These are phyloP conservation scores for Tylopilus plumbeoviolaceoides DNA, from an alignment of 768 basidiomycete genomes.

Conservation along the genomic window DNA sequence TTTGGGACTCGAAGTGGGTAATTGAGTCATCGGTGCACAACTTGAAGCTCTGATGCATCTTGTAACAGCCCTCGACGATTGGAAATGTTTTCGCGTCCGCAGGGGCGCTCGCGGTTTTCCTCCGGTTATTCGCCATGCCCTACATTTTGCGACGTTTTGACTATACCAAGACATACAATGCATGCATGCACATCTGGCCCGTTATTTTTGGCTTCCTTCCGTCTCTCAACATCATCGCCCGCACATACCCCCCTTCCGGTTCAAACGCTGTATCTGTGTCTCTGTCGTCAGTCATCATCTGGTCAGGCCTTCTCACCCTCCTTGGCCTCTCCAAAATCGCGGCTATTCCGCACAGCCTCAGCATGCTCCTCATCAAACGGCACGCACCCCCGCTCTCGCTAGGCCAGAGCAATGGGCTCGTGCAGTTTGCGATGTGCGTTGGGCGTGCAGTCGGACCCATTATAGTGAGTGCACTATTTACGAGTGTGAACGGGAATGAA, in stretches of 20 bases:
- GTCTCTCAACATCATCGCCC: constrained; percentile 46
- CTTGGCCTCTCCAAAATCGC: constrained; percentile 34
- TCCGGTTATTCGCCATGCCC: constrained; percentile 53
- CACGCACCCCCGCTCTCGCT: constrained; percentile 10
- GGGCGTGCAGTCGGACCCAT: constrained; percentile 52
- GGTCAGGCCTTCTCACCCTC: constrained; percentile 41
- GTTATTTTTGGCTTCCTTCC: constrained; percentile 47
- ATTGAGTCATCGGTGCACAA: not conserved
- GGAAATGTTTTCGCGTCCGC: constrained; percentile 54
- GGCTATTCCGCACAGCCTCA: constrained; percentile 38
- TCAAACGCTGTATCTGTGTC: constrained; percentile 7
- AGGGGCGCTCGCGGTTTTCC: constrained; percentile 44
- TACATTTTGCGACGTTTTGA: constrained; percentile 46
- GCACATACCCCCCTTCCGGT: constrained; percentile 10
- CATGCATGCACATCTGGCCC: constrained; percentile 53
- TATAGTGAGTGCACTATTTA: constrained; percentile 20
- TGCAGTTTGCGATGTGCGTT: constrained; percentile 52
- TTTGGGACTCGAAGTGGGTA: constrained; percentile 46
- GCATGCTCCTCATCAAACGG: constrained; percentile 55
- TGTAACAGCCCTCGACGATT: constrained; percentile 46
- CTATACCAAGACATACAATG: constrained; percentile 45
- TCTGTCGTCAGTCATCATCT: constrained; percentile 28
- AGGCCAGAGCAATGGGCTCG: constrained; percentile 53
- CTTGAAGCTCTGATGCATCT: not conserved
- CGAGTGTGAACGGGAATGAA: constrained; percentile 3